Conservation (phyloP, 78 protist genomes). For the Dictyostelium citrinum region DNA sequence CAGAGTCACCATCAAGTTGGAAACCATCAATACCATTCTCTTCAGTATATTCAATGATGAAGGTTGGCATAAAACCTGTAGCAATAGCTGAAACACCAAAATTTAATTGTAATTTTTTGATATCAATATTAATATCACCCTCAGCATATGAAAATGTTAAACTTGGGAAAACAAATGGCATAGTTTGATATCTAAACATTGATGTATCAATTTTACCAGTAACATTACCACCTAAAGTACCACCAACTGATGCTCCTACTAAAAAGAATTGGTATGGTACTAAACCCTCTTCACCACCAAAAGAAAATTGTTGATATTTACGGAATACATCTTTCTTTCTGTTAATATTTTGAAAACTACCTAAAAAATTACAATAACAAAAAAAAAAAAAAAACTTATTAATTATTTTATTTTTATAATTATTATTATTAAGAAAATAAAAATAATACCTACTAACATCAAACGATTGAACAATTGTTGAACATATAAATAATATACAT, state of each 20-base stretch:
- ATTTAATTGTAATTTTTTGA: neutral
- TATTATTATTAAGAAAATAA: no score
- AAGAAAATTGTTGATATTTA: neutral
- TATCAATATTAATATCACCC: neutral
- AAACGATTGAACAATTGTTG: neutral
- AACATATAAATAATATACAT: neutral
- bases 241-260: neutral
- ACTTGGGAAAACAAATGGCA: neutral
- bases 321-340: neutral
- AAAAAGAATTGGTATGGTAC: neutral
- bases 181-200: neutral
- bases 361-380: neutral
- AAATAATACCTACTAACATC: neutral
- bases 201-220: neutral
- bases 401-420: neutral
- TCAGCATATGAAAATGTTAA: neutral
- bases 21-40: neutral
- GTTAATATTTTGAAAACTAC: neutral
- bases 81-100: neutral
- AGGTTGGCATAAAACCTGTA: neutral
- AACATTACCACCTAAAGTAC: neutral
- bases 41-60: neutral
- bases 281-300: neutral
- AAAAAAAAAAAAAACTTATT: no score
- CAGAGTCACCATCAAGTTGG: neutral